A percentile compares a stretch with the other conserved stretches of the same genome.
These are phyloP conservation scores for Hyparrhenia diplandra DNA, from an alignment of 176 grass and related monocot genomes.

Conservation along the genomic window DNA sequence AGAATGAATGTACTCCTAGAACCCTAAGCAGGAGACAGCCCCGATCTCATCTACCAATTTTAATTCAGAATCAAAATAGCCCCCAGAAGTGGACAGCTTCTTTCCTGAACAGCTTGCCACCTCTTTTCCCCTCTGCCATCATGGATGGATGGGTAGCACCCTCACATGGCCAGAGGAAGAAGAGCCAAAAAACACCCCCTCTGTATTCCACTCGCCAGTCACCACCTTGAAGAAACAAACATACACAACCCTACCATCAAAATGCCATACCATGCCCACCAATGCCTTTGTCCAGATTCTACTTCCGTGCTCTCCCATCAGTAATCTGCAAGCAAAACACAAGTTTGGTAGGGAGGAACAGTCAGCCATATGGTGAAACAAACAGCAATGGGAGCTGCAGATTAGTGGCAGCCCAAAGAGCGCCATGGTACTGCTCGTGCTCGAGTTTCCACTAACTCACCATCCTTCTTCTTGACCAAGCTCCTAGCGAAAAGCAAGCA, in stretches of 20 bases:
- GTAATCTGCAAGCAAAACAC: slow-evolving; percentile 58
- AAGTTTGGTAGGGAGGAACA: slow-evolving; percentile 23
- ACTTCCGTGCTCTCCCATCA: slow-evolving; percentile 44
- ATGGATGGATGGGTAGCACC: slow-evolving; percentile 26
- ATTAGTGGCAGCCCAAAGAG: not conserved
- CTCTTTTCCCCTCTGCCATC: slow-evolving; percentile 27
- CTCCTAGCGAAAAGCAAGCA: slow-evolving; percentile 90
- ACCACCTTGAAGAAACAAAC: slow-evolving; percentile 55
- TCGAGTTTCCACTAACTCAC: slow-evolving; percentile 41
- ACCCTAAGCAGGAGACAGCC: slow-evolving; percentile 30
- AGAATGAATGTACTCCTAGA: slow-evolving; percentile 59
- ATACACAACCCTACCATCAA: slow-evolving; percentile 48
- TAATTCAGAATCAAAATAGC: slow-evolving; percentile 24
- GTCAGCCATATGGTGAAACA: not conserved
- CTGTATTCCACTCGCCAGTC: slow-evolving; percentile 41
- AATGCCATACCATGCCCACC: slow-evolving; percentile 54
- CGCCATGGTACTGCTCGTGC: not conserved
- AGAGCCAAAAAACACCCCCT: slow-evolving; percentile 65
- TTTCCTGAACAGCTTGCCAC: slow-evolving; percentile 37
- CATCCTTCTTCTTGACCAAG: slow-evolving; percentile 84
- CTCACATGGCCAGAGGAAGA: slow-evolving; percentile 82
- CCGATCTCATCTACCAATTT: slow-evolving; percentile 36
- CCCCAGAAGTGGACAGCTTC: slow-evolving; percentile 14
- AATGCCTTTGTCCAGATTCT: slow-evolving; percentile 41
- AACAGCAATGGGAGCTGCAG: slow-evolving; percentile 7